phyloP scores from a whole-genome alignment of 176 grass and related monocot species.

The Canna indica region DNA sequence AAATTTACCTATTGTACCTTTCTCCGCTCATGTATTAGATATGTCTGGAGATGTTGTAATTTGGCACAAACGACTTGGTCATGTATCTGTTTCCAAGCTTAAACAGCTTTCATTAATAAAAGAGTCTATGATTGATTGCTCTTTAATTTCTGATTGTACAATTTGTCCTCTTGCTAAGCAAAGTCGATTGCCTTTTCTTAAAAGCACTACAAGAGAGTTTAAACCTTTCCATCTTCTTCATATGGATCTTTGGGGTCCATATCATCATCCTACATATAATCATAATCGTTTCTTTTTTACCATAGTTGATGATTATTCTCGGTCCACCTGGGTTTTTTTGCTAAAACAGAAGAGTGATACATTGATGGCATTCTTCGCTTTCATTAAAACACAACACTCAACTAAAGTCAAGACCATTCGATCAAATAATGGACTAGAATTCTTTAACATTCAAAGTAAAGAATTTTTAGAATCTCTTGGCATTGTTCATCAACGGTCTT shows the following conservation, averaged over 20 bases:
- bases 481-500: too few species aligned
- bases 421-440: neutral
- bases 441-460: neutral
- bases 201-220: neutral
- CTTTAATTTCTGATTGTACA: neutral
- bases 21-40: neutral
- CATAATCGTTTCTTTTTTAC: neutral
- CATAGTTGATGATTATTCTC: neutral
- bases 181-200: neutral
- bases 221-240: neutral
- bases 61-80: neutral
- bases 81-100: neutral
- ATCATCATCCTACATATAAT: neutral
- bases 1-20: neutral
- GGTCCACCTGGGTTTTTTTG: neutral
- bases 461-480: neutral
- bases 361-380: neutral
- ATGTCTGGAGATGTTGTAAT: neutral
- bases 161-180: neutral
- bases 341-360: neutral
- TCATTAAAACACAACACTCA: neutral
- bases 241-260: neutral
- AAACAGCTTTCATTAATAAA: neutral
- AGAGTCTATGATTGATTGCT: neutral
- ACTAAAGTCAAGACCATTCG: neutral